A percentile compares a stretch with the other conserved stretches of the same genome.
These are phyloP conservation scores for Ilex aquifolium DNA, from an alignment of 257 asterid species.

Conservation along the genomic window DNA sequence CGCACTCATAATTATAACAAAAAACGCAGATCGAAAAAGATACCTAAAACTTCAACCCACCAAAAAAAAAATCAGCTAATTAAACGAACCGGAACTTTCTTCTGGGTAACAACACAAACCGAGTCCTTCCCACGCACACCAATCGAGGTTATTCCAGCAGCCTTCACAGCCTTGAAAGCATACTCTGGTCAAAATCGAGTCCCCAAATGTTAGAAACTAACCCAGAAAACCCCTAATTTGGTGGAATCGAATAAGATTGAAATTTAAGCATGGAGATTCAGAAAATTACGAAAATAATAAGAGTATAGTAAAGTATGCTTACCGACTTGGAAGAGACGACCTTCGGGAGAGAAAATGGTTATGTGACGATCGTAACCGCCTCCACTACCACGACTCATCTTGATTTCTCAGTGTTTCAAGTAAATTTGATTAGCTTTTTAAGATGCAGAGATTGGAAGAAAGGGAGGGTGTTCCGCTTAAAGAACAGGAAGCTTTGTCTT, in stretches of 20 bases:
- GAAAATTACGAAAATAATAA: not conserved
- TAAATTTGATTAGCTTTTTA: too few species aligned
- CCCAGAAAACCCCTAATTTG: constrained; percentile 4
- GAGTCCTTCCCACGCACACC: constrained; percentile 96
- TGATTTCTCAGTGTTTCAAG: too few species aligned
- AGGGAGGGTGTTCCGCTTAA: not conserved
- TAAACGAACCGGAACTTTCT: constrained; percentile 88
- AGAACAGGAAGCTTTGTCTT: not conserved
- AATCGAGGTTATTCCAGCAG: constrained; percentile 90
- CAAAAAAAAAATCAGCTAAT: not conserved
- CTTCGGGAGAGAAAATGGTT: too few species aligned
- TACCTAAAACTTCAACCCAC: not conserved
- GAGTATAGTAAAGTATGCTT: constrained; percentile 12
- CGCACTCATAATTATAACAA: constrained; percentile 7
- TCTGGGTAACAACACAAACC: constrained; percentile 98
- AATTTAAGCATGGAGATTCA: not conserved
- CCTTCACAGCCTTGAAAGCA: constrained; percentile 53
- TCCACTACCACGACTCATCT: too few species aligned
- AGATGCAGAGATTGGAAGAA: too few species aligned
- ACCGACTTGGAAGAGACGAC: too few species aligned
- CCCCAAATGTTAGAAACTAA: not conserved
- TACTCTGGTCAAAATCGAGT: constrained; percentile 22
- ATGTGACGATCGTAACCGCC: too few species aligned
- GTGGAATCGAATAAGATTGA: not conserved
- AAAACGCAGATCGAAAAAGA: constrained; percentile 2